phyloP scores from a whole-genome alignment of 2,329 filamentous ascomycete species.

The Ophiostoma piceae region DNA sequence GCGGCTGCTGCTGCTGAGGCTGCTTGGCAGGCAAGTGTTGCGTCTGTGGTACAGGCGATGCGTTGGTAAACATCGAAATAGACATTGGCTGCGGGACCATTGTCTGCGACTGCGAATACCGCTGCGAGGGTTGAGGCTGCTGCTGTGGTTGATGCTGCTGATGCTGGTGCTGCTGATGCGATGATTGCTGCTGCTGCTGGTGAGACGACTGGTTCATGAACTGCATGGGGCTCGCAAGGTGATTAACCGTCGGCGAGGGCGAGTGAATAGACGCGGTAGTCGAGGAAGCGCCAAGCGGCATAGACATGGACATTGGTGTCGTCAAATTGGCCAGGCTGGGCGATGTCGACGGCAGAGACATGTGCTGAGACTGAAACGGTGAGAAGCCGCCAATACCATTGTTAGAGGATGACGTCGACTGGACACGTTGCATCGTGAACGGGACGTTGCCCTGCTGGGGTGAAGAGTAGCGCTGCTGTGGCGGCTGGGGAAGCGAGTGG shows the following conservation, averaged over 20 bases:
- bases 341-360: constrained; percentile 10
- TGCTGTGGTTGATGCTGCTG: constrained; percentile 10
- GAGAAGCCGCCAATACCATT: constrained; percentile 17
- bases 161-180: not conserved
- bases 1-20: constrained; percentile 23
- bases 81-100: constrained; percentile 16
- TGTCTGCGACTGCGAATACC: constrained; percentile 19
- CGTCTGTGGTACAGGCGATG: constrained; percentile 26
- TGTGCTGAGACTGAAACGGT: constrained; percentile 19
- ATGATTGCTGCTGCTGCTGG: constrained; percentile 5
- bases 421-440: constrained; percentile 21
- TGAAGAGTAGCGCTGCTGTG: constrained; percentile 16
- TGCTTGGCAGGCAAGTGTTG: constrained; percentile 30
- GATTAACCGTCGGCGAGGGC: constrained; percentile 20
- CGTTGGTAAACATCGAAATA: constrained; percentile 22
- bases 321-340: constrained; percentile 19
- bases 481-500: not conserved
- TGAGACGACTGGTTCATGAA: constrained; percentile 21
- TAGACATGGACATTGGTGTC: constrained; percentile 20
- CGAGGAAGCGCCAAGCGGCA: constrained; percentile 2
- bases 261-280: constrained; percentile 17
- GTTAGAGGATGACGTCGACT: constrained; percentile 18
- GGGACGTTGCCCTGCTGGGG: constrained; percentile 22
- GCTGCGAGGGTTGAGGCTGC: constrained; percentile 15
- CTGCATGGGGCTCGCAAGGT: constrained; percentile 24